Evolutionary conservation across 2,329 filamentous ascomycete genomes (phyloP).

Genomic region (Penicillium verrucosum): DNA sequence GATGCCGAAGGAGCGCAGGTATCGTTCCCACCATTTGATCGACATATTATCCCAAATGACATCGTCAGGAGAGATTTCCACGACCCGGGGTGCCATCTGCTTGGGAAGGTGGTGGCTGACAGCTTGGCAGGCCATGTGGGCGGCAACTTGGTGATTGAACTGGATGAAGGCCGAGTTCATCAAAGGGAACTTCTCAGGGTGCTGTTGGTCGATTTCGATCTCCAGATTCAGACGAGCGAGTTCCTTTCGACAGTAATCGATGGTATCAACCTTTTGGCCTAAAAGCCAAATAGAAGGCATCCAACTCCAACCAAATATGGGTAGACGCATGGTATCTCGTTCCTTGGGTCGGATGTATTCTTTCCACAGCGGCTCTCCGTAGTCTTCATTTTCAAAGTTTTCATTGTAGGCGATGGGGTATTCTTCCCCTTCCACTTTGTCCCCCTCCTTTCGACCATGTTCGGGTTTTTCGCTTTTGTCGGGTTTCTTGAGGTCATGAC

Average conservation of each 20-base stretch:
- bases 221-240: conserved; percentile 84
- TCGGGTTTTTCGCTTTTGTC: conserved; percentile 10
- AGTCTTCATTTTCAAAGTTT: conserved; percentile 60
- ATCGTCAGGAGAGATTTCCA: conserved; percentile 91
- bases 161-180: conserved; percentile 98
- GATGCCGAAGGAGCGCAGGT: conserved; percentile 67
- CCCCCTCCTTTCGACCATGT: conserved; percentile 22
- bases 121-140: conserved; percentile 96
- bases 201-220: conserved; percentile 83
- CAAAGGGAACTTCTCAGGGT: conserved; percentile 79
- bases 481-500: conserved; percentile 5
- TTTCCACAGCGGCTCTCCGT: conserved; percentile 70
- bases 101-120: conserved; percentile 86
- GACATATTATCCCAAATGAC: conserved; percentile 98
- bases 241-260: conserved; percentile 84
- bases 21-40: conserved; percentile 88
- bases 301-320: conserved; percentile 62
- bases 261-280: conserved; percentile 90
- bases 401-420: conserved; percentile 65
- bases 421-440: conserved; percentile 30
- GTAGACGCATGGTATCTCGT: conserved; percentile 77
- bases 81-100: conserved; percentile 85
- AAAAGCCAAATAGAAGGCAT: conserved; percentile 74
- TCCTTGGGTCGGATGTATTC: conserved; percentile 78
- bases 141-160: conserved; percentile 95